phyloP scores from a whole-genome alignment of 352 stramenopile species.

The Phytophthora agathidicida region DNA sequence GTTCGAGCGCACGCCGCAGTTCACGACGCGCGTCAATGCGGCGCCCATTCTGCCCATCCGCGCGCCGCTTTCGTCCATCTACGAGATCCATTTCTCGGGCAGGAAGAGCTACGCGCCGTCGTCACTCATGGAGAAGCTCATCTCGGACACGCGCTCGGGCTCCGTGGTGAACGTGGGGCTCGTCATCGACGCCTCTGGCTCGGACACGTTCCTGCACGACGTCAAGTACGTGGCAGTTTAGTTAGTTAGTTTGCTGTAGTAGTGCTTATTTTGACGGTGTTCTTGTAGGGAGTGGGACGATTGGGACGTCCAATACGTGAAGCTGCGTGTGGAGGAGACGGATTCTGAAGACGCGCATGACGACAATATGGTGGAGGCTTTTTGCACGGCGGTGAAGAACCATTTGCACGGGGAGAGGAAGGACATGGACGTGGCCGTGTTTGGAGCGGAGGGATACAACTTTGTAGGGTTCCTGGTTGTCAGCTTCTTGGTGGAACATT shows the following conservation, averaged over 20 bases:
- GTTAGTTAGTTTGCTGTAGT: neutral
- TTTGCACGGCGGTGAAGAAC: slow-evolving; percentile 60
- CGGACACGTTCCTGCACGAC: slow-evolving; percentile 77
- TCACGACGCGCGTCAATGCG: slow-evolving; percentile 52
- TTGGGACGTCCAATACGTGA: slow-evolving; percentile 87
- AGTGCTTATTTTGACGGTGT: neutral
- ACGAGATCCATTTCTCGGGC: slow-evolving; percentile 81
- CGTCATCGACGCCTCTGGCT: slow-evolving; percentile 80
- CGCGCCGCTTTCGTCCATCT: slow-evolving; percentile 79
- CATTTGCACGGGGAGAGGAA: slow-evolving; percentile 68
- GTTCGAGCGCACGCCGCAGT: slow-evolving; percentile 65
- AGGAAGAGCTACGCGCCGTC: slow-evolving; percentile 71
- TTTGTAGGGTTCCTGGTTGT: slow-evolving; percentile 79
- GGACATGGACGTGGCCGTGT: slow-evolving; percentile 84
- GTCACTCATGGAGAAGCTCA: slow-evolving; percentile 83
- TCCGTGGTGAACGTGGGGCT: slow-evolving; percentile 73
- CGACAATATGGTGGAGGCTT: slow-evolving; percentile 60
- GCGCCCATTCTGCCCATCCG: slow-evolving; percentile 81
- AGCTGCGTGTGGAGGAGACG: slow-evolving; percentile 53
- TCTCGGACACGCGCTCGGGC: slow-evolving; percentile 61
- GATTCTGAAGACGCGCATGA: slow-evolving; percentile 48
- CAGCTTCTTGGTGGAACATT: slow-evolving; percentile 80
- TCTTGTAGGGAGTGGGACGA: slow-evolving; percentile 82
- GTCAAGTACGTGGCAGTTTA: slow-evolving; percentile 55
- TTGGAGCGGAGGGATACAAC: slow-evolving; percentile 66